Evolutionary conservation across 2,329 filamentous ascomycete genomes (phyloP), one percentile per base, ranked within the genome.

Genomic region (Didymellaceae sp.): DNA sequence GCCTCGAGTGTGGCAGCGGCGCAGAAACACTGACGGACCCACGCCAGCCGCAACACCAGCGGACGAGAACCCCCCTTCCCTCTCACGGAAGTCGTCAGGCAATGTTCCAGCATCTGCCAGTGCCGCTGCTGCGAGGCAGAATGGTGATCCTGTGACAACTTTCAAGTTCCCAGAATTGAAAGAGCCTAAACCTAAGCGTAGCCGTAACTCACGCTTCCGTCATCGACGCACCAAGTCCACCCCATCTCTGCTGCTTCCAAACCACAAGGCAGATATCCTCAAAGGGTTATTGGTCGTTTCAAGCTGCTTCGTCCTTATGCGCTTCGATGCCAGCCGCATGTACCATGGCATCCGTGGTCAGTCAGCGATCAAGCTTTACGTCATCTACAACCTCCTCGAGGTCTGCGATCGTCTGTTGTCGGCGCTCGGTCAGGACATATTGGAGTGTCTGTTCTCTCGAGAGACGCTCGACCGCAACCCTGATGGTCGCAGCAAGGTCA

Each of bases 371-470:
- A 99, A 99, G 71, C 82, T 99, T 9, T 99, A 99, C 71, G 94
- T 99, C 52, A 97, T 99, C 46, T 99, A 96, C 79, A 99, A 99
- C 67, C 90, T 97, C 25, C 84, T 99, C 5, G 94, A 99, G 75
- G 89, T 95, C 2, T 89, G 89, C 45, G 94, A 99, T 73, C 88
- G 92, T 6, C 81, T 99, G 0, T 84, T 97, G 22, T 91, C 91
- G 0, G 93, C 94, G 0, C 80, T 99, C 2, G 94, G 94, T 0
- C 95, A 99, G 72, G 95, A 99, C 72, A 90, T 99, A 1, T 84
- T 97, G 5, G 94, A 99, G 72, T 97, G 93, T 64, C 82, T 99
- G 1, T 96, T 97, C 73, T 97, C 91, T 44, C 84, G 88, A 17
- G 94, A 99, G 76, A 95, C 91, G 0, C 82, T 99, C 1, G 94